Evolutionary conservation across 148 eudicot species (phyloP), one percentile per base, ranked within the genome.

Genomic region (Rhododendron ovatum): DNA sequence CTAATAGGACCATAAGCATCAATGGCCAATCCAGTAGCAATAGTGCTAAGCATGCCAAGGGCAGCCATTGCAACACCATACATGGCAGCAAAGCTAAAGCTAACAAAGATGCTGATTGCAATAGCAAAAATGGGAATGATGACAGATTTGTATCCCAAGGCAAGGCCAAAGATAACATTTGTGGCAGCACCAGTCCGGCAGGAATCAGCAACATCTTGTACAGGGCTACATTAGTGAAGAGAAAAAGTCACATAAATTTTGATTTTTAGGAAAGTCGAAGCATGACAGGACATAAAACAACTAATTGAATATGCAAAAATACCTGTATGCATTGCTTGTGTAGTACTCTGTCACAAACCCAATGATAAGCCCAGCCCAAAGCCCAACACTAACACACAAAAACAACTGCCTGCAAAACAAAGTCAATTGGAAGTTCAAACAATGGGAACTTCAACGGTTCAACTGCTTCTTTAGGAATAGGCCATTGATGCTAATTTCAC

Each of bases 101-200:
- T 90, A 35, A 91, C 93, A 73, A 87, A 91, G 33, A 89, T 91
- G 45, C 90, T 83, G 24, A 89, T 78, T 37, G 91, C 93, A 79
- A 91, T 89, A 37, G 93, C 93, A 76, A 91, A 91, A 43, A 91
- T 91, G 2, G 90, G 91, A 83, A 91, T 90, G 57, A 92, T 92
- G 28, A 90, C 91, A 1, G 95, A 93, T 89, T 93, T 93, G 89
- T 93, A 93, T 84, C 94, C 94, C 90, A 93, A 87, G 5, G 95
- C 95, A 82, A 93, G 91, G 88, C 95, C 95, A 83, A 93, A 93
- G 26, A 93, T 93, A 48, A 93, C 95, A 84, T 93, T 93, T 74
- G 95, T 93, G 5, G 95, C 95, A 75, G 95, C 95, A 81, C 95
- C 95, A 69, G 95, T 93, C 33, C 91, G 90, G 93, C 95, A 93